Base-by-base conservation (phyloP, 2,329 filamentous ascomycete species). In the Metarhizium robertsii region DNA sequence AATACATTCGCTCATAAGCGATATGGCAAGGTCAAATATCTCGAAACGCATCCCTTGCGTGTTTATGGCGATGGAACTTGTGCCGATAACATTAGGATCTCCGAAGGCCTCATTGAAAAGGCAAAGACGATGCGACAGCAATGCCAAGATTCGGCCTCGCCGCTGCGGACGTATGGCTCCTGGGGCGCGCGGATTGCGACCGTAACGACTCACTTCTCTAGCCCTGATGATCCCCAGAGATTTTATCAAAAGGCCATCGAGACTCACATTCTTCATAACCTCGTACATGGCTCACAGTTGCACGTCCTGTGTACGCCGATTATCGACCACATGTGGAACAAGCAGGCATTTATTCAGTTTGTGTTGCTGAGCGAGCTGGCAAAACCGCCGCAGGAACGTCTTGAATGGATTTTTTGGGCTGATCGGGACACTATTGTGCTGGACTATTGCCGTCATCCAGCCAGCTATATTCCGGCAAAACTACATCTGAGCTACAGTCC, bases 371-470 rank as follows among this genome's bases (percentile, higher is more conserved):
- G 50, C 4, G 60, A 61, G 52, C 56, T 61, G 56, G 30, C 50
- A 4, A 61, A 61, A 38, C 55, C 56, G 13, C 13, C 42, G 2
- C 46, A 56, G 11, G 53, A 61, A 25, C 54, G 60, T 0, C 48
- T 59, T 2, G 54, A 61, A 36, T 61, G 60, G 60, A 29, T 61
- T 2, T 52, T 61, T 45, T 61, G 60, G 60, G 57, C 54, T 4
- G 60, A 61, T 54, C 55, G 59, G 2, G 60, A 61, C 18, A 61
- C 57, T 7, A 40, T 61, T 34, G 52, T 61, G 4, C 57, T 61
- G 14, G 60, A 61, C 50, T 49, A 58, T 29, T 61, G 59, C 56
- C 55, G 57, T 6, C 45, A 54, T 6, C 30, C 55, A 0, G 30
- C 55, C 2, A 57, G 51, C 29, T 61, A 54, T 46, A 52, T 61